These are phyloP conservation scores for Apodospora peruviana DNA, from an alignment of 495 filamentous ascomycete species.

Conservation along the genomic window DNA sequence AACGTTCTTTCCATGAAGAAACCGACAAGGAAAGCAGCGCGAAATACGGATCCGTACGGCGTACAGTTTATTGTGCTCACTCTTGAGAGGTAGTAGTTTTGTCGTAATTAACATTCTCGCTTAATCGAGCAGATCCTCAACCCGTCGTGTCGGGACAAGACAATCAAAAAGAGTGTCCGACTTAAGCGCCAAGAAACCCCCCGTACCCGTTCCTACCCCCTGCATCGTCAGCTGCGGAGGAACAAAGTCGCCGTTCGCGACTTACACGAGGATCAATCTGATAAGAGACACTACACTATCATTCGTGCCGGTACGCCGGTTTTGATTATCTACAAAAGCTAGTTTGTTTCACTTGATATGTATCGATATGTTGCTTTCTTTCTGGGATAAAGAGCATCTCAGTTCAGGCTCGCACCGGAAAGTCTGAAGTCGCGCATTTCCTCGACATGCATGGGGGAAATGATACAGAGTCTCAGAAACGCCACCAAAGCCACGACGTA, in stretches of 20 bases:
- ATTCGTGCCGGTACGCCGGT: no score
- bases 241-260: neutral
- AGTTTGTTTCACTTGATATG: neutral
- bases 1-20: no score
- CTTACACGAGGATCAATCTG: neutral
- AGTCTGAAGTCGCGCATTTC: neutral
- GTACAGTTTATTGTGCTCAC: neutral
- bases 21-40: constrained; percentile 6
- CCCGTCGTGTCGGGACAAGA: neutral
- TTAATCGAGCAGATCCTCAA: neutral
- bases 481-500: neutral
- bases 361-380: no score
- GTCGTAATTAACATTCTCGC: no score
- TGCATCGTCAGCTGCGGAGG: neutral
- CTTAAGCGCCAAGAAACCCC: neutral
- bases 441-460: constrained; percentile 1
- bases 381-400: neutral
- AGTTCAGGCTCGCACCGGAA: neutral
- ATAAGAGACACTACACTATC: no score
- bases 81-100: neutral
- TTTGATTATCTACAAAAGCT: no score
- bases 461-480: neutral
- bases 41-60: no score
- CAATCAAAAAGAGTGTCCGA: no score
- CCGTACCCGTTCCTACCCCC: neutral